phyloP scores from a whole-genome alignment of 1,284 basidiomycete genomes.

The Mycena sp. region DNA sequence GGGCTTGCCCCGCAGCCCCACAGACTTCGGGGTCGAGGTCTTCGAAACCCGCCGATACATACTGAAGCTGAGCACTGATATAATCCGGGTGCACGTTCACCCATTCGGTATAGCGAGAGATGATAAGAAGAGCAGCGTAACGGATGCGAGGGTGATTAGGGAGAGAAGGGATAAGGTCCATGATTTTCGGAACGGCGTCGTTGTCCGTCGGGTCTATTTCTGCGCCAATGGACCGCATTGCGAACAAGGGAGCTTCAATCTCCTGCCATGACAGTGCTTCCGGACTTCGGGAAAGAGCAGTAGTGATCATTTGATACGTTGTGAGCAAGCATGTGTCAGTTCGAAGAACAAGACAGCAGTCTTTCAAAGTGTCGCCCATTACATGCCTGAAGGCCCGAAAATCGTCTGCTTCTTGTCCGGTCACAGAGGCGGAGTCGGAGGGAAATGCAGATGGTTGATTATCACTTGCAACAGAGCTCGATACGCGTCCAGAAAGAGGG shows the following conservation, averaged over 20 bases:
- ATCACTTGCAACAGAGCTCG: slow-evolving; percentile 87
- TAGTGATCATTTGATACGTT: slow-evolving; percentile 84
- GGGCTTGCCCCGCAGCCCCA: slow-evolving; percentile 94
- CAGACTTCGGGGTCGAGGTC: slow-evolving; percentile 84
- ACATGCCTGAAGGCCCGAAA: slow-evolving; percentile 97
- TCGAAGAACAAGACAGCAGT: slow-evolving; percentile 96
- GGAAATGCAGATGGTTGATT: slow-evolving; percentile 94
- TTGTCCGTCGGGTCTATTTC: slow-evolving; percentile 89
- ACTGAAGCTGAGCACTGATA: slow-evolving; percentile 88
- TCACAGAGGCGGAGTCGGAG: slow-evolving; percentile 71
- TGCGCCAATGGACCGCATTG: slow-evolving; percentile 98
- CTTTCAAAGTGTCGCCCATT: slow-evolving; percentile 99
- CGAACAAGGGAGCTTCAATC: slow-evolving; percentile 97
- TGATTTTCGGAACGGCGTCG: slow-evolving; percentile 91
- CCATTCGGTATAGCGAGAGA: slow-evolving; percentile 98
- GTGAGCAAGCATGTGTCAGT: slow-evolving; percentile 86
- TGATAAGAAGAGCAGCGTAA: slow-evolving; percentile 95
- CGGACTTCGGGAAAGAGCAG: slow-evolving; percentile 68
- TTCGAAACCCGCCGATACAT: slow-evolving; percentile 93
- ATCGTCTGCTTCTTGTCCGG: slow-evolving; percentile 90
- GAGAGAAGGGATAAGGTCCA: slow-evolving; percentile 92
- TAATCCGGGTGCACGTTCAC: slow-evolving; percentile 91
- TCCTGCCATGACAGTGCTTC: slow-evolving; percentile 88
- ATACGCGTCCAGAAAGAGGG: slow-evolving; percentile 84
- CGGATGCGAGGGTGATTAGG: slow-evolving; percentile 93